Conservation (phyloP, 371 early-diverging fungal genomes). For the Mucor circinelloides region DNA sequence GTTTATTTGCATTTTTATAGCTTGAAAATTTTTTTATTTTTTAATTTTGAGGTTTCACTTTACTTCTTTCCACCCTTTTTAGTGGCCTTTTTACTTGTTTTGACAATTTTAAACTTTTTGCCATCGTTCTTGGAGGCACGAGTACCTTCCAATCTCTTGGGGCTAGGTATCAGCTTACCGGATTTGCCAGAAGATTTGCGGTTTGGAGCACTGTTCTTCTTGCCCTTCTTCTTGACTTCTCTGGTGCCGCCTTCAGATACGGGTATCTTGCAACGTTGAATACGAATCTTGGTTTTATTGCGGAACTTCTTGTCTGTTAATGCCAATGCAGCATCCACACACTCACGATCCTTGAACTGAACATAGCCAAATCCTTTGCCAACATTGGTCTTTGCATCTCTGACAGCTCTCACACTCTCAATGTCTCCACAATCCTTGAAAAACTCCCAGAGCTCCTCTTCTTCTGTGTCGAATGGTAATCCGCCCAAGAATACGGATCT, state of each 20-base stretch:
- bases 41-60: background rate
- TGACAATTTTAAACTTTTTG: slow-evolving; percentile 28
- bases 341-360: slow-evolving; percentile 68
- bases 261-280: slow-evolving; percentile 61
- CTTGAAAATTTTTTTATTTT: slow-evolving; percentile 1
- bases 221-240: slow-evolving; percentile 26
- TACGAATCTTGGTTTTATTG: slow-evolving; percentile 61
- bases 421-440: slow-evolving; percentile 86
- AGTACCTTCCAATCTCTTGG: slow-evolving; percentile 61
- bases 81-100: slow-evolving; percentile 18
- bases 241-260: slow-evolving; percentile 46
- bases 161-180: slow-evolving; percentile 45
- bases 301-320: slow-evolving; percentile 74
- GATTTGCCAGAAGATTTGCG: slow-evolving; percentile 26
- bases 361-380: slow-evolving; percentile 96
- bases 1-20: slow-evolving; percentile 5
- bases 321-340: slow-evolving; percentile 80
- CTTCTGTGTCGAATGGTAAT: slow-evolving; percentile 83
- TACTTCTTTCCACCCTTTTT: slow-evolving; percentile 22
- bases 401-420: slow-evolving; percentile 83
- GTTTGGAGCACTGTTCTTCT: slow-evolving; percentile 14
- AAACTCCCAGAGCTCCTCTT: slow-evolving; percentile 85
- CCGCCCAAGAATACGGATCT: slow-evolving; percentile 92
- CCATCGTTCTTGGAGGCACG: slow-evolving; percentile 57
- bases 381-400: slow-evolving; percentile 86